Percentiles rank a stretch among this genome's conserved stretches.
phyloP scores from a whole-genome alignment of 352 stramenopile genomes.

The Phytophthora aleatoria region DNA sequence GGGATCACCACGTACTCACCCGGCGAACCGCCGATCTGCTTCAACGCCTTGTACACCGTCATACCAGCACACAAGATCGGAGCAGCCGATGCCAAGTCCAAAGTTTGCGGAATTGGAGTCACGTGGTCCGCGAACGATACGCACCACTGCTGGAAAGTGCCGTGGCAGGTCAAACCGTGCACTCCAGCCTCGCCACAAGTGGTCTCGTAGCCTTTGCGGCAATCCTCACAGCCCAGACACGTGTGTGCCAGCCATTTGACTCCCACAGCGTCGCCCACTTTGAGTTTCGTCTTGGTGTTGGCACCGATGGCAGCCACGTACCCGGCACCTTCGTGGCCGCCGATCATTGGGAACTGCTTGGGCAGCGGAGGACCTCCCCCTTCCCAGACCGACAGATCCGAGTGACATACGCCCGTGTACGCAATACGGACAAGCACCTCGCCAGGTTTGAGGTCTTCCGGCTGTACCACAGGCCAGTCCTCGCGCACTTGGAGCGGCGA shows the following conservation, averaged over 20 bases:
- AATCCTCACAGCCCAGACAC: conserved; percentile 58
- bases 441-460: conserved; percentile 44
- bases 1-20: conserved; percentile 67
- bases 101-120: conserved; percentile 63
- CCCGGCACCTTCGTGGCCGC: conserved; percentile 60
- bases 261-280: conserved; percentile 54
- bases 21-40: conserved; percentile 52
- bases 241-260: conserved; percentile 60
- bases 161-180: conserved; percentile 44
- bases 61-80: conserved; percentile 88
- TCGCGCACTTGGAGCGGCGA: conserved; percentile 49
- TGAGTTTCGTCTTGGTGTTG: conserved; percentile 48
- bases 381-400: conserved; percentile 52
- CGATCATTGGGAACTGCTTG: conserved; percentile 51
- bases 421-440: conserved; percentile 58
- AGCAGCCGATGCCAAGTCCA: conserved; percentile 52
- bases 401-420: conserved; percentile 58
- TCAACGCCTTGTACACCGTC: conserved; percentile 86
- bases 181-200: conserved; percentile 38
- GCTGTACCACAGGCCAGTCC: conserved; percentile 55
- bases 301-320: conserved; percentile 57
- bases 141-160: conserved; percentile 64
- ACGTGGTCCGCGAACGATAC: conserved; percentile 81
- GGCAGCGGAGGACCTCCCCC: conserved; percentile 38
- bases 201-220: conserved; percentile 54